Conservation (phyloP, 1,284 basidiomycete genomes). For the Exsudoporus floridanus region DNA sequence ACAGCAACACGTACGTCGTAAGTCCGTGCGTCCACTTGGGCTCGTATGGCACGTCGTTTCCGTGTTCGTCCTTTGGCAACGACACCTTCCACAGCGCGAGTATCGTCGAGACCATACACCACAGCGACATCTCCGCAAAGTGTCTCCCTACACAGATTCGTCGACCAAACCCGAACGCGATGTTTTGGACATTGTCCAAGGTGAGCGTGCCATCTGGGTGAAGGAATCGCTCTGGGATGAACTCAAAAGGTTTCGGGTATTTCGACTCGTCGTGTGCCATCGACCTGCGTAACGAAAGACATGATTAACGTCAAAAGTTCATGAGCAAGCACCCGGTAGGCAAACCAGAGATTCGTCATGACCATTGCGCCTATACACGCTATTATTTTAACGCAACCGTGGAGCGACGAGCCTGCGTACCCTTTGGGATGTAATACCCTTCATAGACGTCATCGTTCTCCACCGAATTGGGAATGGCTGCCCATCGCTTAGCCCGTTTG, state of each 20-base stretch:
- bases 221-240: slow-evolving; percentile 22
- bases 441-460: slow-evolving; percentile 18
- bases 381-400: background rate
- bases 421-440: slow-evolving; percentile 18
- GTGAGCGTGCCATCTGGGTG: slow-evolving; percentile 17
- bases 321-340: background rate
- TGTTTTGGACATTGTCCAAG: slow-evolving; percentile 4
- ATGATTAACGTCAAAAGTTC: background rate
- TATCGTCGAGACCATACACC: slow-evolving; percentile 14
- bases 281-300: slow-evolving; percentile 4
- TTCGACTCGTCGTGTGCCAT: slow-evolving; percentile 17
- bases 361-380: slow-evolving; percentile 7
- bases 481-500: background rate
- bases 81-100: slow-evolving; percentile 20
- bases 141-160: slow-evolving; percentile 14
- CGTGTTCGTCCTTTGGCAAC: slow-evolving; percentile 11
- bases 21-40: slow-evolving; percentile 11
- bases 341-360: slow-evolving; percentile 17
- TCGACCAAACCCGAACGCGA: slow-evolving; percentile 22
- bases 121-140: slow-evolving; percentile 15
- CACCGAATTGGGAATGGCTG: slow-evolving; percentile 16
- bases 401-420: background rate
- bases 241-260: slow-evolving; percentile 16
- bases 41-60: slow-evolving; percentile 5
- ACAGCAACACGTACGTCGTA: slow-evolving; percentile 8